phyloP scores from a whole-genome alignment of 176 grass and related monocot species.

The Stipa capillata region DNA sequence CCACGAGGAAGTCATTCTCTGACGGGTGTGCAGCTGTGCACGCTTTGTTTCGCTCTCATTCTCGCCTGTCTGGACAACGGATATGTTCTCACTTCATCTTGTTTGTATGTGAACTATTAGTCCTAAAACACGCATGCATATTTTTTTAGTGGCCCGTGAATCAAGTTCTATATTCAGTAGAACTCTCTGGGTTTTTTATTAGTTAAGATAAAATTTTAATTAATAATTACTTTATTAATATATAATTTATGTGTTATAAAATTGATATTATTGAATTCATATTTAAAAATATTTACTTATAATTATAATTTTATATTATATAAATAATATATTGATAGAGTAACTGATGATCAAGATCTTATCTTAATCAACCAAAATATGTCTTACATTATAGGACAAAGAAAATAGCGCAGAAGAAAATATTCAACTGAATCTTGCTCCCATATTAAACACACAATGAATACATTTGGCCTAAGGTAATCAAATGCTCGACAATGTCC shows the following conservation, averaged over 20 bases:
- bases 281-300: too few relatives aligned
- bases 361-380: slow-evolving; percentile 5
- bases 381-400: too few relatives aligned
- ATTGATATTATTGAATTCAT: too few relatives aligned
- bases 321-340: too few relatives aligned
- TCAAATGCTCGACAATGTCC: not conserved
- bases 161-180: not conserved
- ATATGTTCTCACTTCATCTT: not conserved
- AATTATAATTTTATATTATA: too few relatives aligned
- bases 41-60: not conserved
- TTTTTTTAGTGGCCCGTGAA: too few relatives aligned
- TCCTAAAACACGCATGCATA: not conserved
- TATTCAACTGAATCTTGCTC: not conserved
- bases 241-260: too few relatives aligned
- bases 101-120: not conserved
- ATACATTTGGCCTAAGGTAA: not conserved
- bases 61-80: not conserved
- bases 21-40: not conserved
- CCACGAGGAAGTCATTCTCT: not conserved
- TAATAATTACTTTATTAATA: too few relatives aligned
- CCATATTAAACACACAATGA: not conserved
- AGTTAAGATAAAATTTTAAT: too few relatives aligned
- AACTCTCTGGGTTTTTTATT: not conserved
- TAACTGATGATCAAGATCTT: too few relatives aligned
- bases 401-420: not conserved